Evolutionary conservation across 805 yeast species (phyloP).

Genomic region (Helenozyma rhizophorensis): DNA sequence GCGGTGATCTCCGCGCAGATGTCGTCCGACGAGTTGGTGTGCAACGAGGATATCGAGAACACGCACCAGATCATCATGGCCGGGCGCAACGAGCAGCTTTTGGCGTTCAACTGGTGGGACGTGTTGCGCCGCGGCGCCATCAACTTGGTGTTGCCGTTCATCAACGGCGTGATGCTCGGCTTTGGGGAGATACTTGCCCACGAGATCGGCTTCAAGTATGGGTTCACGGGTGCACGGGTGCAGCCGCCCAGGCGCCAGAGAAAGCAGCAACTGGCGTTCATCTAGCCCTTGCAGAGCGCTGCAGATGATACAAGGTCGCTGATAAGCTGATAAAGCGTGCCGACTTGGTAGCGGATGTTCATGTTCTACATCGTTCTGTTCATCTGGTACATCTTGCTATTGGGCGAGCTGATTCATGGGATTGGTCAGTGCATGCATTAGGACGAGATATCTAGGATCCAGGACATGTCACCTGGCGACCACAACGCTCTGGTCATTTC

Average conservation of each 20-base stretch:
- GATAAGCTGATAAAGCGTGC: no score
- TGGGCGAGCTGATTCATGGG: no score
- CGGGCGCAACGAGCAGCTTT: slow-evolving; percentile 15
- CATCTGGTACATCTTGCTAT: no score
- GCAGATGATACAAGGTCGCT: no score
- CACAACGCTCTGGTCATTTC: no score
- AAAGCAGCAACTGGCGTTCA: no score
- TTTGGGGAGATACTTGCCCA: slow-evolving; percentile 95
- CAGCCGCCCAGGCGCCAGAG: slow-evolving; percentile 35
- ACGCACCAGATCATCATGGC: slow-evolving; percentile 22
- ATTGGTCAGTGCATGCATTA: no score
- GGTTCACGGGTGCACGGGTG: slow-evolving; percentile 71
- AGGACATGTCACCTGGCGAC: no score
- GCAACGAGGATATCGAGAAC: slow-evolving; percentile 22
- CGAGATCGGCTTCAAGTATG: slow-evolving; percentile 77
- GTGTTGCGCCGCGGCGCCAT: slow-evolving; percentile 54
- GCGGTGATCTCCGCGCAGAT: slow-evolving; percentile 2
- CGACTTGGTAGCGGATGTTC: no score
- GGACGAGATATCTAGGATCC: no score
- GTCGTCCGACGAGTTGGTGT: slow-evolving; percentile 30
- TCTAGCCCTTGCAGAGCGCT: no score
- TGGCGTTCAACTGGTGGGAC: slow-evolving; percentile 29
- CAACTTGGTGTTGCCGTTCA: slow-evolving; percentile 77
- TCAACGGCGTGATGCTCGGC: slow-evolving; percentile 93
- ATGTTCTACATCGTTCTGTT: no score